Evolutionary conservation across 1,284 basidiomycete genomes (phyloP).

Genomic region (Ceratobasidium sp.): DNA sequence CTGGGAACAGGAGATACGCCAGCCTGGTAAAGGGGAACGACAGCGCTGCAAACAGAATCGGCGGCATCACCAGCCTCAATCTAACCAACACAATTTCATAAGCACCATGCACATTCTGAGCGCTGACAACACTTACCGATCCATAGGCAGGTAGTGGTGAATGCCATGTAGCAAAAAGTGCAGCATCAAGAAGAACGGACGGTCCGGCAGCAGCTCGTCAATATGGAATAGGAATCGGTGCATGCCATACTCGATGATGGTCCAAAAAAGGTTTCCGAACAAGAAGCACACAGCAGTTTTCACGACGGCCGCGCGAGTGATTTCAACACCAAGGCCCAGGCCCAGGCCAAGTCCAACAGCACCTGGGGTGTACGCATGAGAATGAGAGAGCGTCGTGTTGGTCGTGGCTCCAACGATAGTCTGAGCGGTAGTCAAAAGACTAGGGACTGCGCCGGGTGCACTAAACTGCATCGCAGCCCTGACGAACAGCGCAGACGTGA

Average conservation of each 20-base stretch:
- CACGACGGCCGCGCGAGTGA: conserved; percentile 58
- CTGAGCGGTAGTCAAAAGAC: conserved; percentile 23
- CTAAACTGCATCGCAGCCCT: conserved; percentile 88
- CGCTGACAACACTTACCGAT: conserved; percentile 65
- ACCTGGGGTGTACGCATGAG: conserved; percentile 2
- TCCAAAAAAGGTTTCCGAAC: conserved; percentile 91
- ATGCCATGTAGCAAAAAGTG: conserved; percentile 97
- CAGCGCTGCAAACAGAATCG: conserved; percentile 81
- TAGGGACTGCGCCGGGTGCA: conserved; percentile 37
- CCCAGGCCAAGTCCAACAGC: not conserved
- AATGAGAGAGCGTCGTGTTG: conserved; percentile 3
- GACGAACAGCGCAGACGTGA: conserved; percentile 81
- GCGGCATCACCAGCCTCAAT: conserved; percentile 97
- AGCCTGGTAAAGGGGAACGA: conserved; percentile 91
- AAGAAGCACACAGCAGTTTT: conserved; percentile 75
- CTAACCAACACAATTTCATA: conserved; percentile 56
- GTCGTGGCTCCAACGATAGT: conserved; percentile 20
- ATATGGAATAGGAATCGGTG: conserved; percentile 99
- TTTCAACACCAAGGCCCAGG: not conserved
- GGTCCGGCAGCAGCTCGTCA: conserved; percentile 90
- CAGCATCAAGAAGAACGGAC: conserved; percentile 79
- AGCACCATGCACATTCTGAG: not conserved
- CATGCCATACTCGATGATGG: conserved; percentile 92
- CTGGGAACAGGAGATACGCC: conserved; percentile 85
- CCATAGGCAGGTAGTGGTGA: conserved; percentile 98